phyloP scores from a whole-genome alignment of 345 rosid species.

The Alliaria petiolata region DNA sequence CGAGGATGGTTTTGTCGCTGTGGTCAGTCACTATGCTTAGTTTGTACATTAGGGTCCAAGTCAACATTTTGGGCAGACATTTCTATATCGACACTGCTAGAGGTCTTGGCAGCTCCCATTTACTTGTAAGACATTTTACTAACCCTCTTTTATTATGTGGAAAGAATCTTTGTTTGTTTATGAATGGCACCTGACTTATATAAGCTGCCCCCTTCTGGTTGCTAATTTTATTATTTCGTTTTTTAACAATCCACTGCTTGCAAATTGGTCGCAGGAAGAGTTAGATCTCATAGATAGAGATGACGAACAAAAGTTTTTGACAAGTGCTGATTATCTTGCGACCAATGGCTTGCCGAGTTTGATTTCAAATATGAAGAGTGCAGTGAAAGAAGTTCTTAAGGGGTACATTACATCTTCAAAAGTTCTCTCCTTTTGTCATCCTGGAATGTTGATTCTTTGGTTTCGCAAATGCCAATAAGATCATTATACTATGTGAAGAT shows the following conservation, averaged over 20 bases:
- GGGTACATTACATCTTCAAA: slow-evolving; percentile 42
- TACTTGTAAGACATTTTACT: slow-evolving; percentile 53
- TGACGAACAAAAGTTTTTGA: slow-evolving; percentile 72
- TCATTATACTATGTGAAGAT: not conserved
- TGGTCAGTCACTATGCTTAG: slow-evolving; percentile 86
- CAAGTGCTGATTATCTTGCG: slow-evolving; percentile 80
- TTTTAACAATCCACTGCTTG: not conserved
- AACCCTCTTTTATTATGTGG: not conserved
- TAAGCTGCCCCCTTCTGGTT: not conserved
- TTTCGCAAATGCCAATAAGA: not conserved
- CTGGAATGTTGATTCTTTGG: not conserved
- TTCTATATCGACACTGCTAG: slow-evolving; percentile 86
- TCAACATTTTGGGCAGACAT: slow-evolving; percentile 94
- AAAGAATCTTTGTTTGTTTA: not conserved
- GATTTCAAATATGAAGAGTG: slow-evolving; percentile 58
- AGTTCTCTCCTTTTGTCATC: not conserved
- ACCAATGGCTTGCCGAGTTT: slow-evolving; percentile 52
- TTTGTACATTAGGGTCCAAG: slow-evolving; percentile 90
- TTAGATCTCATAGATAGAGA: slow-evolving; percentile 67
- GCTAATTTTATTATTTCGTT: not conserved
- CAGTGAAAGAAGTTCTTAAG: slow-evolving; percentile 65
- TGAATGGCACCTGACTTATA: not conserved
- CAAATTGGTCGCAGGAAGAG: slow-evolving; percentile 52
- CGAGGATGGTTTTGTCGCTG: slow-evolving; percentile 70
- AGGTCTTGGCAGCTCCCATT: slow-evolving; percentile 58